Conservation (phyloP, 306 rosid genomes). For the Albizia julibrissin region DNA sequence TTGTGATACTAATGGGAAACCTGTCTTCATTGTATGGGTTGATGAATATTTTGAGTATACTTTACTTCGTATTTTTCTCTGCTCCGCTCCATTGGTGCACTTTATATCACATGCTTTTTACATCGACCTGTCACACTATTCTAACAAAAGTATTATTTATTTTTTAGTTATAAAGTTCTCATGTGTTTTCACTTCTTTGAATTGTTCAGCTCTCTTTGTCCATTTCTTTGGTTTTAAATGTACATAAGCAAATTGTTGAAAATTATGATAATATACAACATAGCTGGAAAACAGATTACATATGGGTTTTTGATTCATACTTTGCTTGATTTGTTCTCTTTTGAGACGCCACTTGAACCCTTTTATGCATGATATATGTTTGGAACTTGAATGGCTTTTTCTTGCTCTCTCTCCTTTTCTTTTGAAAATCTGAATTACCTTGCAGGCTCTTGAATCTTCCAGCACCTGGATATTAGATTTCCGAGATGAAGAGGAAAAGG, state of each 20-base stretch:
- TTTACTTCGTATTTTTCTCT: not conserved
- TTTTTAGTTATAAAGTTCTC: not conserved
- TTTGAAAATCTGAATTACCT: not conserved
- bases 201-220: not conserved
- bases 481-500: conserved; percentile 70
- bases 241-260: not conserved
- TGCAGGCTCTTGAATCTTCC: conserved; percentile 75
- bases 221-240: not conserved
- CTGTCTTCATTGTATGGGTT: not conserved
- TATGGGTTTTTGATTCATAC: not conserved
- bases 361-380: not conserved
- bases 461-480: conserved; percentile 88
- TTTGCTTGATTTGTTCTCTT: conserved; percentile 6
- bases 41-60: not conserved
- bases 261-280: not conserved
- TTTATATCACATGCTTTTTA: not conserved
- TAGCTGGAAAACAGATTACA: not conserved
- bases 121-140: not conserved
- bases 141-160: not conserved
- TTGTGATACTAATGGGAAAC: not conserved
- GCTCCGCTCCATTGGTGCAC: not conserved
- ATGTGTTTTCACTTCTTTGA: not conserved
- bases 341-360: conserved; percentile 1
- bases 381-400: not conserved
- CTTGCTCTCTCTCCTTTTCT: conserved; percentile 27